Percentiles rank a stretch among this genome's conserved stretches.
phyloP scores from a whole-genome alignment of 2,329 filamentous ascomycete species.

The Drechmeria coniospora region DNA sequence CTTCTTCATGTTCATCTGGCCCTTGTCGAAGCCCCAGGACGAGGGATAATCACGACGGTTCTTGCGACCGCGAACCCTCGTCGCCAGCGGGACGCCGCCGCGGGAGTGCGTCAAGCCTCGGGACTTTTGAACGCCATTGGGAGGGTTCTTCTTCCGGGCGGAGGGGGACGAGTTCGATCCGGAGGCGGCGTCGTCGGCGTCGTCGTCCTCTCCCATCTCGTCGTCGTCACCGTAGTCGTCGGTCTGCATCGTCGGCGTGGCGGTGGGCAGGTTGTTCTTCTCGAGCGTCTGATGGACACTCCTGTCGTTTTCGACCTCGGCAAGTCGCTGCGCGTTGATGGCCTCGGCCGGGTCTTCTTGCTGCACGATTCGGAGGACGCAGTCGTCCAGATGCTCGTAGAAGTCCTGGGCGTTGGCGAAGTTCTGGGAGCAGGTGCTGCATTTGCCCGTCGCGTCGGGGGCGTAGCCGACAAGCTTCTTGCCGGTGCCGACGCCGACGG shows the following conservation, averaged over 20 bases:
- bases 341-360: constrained; percentile 55
- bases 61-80: constrained; percentile 57
- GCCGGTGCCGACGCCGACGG: constrained; percentile 21
- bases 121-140: constrained; percentile 47
- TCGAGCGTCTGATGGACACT: constrained; percentile 47
- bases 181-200: constrained; percentile 23
- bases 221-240: constrained; percentile 39
- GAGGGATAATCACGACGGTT: constrained; percentile 86
- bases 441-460: constrained; percentile 76
- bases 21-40: constrained; percentile 82
- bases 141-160: constrained; percentile 42
- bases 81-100: constrained; percentile 47
- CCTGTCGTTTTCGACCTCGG: constrained; percentile 48
- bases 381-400: constrained; percentile 87
- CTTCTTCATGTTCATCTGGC: constrained; percentile 98
- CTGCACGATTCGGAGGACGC: constrained; percentile 55
- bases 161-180: constrained; percentile 26
- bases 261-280: constrained; percentile 42
- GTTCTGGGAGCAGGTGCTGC: constrained; percentile 81
- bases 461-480: constrained; percentile 59
- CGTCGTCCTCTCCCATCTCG: constrained; percentile 38
- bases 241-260: constrained; percentile 20
- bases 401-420: constrained; percentile 94
- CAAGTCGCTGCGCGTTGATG: constrained; percentile 51
- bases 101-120: constrained; percentile 65